Percentiles rank a stretch among this genome's conserved stretches.
phyloP scores from a whole-genome alignment of 345 rosid genomes.

The Adansonia digitata region DNA sequence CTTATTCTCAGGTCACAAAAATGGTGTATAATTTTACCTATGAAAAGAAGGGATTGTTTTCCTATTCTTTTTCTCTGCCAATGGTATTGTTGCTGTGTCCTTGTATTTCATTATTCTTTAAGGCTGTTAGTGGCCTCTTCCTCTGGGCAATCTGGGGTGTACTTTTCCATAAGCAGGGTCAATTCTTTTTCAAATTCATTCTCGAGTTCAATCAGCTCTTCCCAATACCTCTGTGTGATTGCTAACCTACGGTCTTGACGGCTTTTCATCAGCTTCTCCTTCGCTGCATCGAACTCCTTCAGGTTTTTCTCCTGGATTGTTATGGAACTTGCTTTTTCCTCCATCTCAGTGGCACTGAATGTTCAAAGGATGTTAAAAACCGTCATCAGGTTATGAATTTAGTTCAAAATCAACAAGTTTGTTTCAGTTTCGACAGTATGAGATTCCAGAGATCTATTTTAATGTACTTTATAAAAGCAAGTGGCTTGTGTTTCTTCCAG shows the following conservation, averaged over 20 bases:
- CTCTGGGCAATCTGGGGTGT: not conserved
- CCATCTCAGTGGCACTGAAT: conserved; percentile 14
- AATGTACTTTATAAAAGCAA: not conserved
- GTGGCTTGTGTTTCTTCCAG: too few species aligned
- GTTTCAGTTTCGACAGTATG: not conserved
- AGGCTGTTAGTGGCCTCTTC: not conserved
- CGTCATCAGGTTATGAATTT: not conserved
- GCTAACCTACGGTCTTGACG: conserved; percentile 23
- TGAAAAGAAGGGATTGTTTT: too few species aligned
- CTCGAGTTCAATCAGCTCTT: conserved; percentile 30
- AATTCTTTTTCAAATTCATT: conserved; percentile 19
- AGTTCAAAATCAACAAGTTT: not conserved
- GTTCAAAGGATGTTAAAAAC: not conserved
- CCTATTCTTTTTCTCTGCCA: too few species aligned
- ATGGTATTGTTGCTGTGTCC: too few species aligned
- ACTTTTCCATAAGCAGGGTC: conserved; percentile 28
- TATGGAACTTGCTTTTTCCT: conserved; percentile 15
- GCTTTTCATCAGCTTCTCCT: conserved; percentile 25
- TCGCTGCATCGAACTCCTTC: conserved; percentile 29
- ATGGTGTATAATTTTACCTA: too few species aligned
- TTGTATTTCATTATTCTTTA: too few species aligned
- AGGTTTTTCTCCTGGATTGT: conserved; percentile 19
- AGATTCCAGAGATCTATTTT: not conserved
- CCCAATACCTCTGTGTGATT: conserved; percentile 28
- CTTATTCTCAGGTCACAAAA: too few species aligned